These are phyloP conservation scores for Alloteropsis semialata DNA, from an alignment of 176 grass and related monocot genomes.

Conservation along the genomic window DNA sequence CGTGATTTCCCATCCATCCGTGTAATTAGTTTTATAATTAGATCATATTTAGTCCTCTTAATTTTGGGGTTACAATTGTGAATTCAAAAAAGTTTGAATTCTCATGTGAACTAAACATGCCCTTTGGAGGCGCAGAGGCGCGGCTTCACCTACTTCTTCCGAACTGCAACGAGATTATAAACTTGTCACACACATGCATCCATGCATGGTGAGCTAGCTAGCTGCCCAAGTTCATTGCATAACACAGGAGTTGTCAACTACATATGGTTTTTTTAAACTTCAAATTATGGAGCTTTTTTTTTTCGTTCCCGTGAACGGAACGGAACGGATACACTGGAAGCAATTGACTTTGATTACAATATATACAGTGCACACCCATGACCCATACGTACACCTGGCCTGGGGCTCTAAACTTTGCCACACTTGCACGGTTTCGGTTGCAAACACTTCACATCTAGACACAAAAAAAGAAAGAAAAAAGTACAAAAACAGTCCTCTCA, in stretches of 20 bases:
- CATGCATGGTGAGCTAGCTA: no score
- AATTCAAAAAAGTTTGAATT: no score
- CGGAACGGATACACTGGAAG: neutral
- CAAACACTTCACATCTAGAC: neutral
- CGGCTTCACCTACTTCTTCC: no score
- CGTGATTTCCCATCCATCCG: no score
- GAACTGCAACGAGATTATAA: neutral
- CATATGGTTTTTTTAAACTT: neutral
- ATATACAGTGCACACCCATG: neutral
- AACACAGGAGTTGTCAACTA: neutral
- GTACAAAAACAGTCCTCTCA: neutral
- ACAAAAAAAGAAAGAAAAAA: no score
- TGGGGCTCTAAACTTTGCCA: neutral
- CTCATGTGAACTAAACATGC: no score
- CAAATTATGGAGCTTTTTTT: neutral
- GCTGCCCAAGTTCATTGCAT: neutral
- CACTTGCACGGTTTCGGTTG: neutral
- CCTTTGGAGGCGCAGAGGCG: no score
- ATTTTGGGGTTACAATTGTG: no score
- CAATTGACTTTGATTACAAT: constrained; percentile 13
- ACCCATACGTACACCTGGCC: neutral
- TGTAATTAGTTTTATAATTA: no score
- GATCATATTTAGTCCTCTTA: no score
- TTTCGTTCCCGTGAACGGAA: neutral
- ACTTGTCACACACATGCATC: neutral